A percentile compares a stretch with the other conserved stretches of the same genome.
These are phyloP conservation scores for Taphrina pruni DNA, from an alignment of 1,139 yeast genomes.

Conservation along the genomic window DNA sequence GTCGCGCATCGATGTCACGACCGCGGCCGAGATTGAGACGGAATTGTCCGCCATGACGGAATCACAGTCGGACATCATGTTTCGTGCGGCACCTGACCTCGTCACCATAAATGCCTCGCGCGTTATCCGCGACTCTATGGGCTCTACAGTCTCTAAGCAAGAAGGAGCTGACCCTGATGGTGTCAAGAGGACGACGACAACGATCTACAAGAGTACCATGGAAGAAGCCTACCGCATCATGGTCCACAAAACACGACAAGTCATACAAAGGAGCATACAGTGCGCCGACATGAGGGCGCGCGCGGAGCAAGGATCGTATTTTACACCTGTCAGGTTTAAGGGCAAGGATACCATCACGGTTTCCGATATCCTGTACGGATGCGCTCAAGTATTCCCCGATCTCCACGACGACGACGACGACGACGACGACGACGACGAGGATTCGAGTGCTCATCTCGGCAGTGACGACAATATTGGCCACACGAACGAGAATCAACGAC, in stretches of 20 bases:
- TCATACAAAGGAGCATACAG: neutral
- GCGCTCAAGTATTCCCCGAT: neutral
- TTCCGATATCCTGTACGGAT: neutral
- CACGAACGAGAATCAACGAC: too few relatives aligned
- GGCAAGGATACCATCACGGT: neutral
- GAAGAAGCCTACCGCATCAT: neutral
- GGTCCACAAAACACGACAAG: neutral
- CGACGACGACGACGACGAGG: slow-evolving; percentile 2
- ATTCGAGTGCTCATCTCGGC: neutral
- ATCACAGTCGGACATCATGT: neutral
- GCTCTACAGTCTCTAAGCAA: neutral
- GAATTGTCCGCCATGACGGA: slow-evolving; percentile 2
- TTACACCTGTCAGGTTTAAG: neutral
- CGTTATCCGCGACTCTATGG: neutral
- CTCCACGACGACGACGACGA: neutral
- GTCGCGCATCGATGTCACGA: slow-evolving; percentile 1
- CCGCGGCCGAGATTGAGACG: neutral
- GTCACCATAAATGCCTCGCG: neutral
- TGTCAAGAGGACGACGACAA: too few relatives aligned
- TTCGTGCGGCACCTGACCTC: slow-evolving; percentile 19
- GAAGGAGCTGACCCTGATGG: too few relatives aligned
- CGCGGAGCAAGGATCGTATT: neutral
- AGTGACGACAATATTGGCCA: too few relatives aligned
- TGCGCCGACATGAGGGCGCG: neutral
- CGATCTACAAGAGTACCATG: slow-evolving; percentile 1